phyloP scores from a whole-genome alignment of 1,284 basidiomycete species.

The Naganishia cerealis region DNA sequence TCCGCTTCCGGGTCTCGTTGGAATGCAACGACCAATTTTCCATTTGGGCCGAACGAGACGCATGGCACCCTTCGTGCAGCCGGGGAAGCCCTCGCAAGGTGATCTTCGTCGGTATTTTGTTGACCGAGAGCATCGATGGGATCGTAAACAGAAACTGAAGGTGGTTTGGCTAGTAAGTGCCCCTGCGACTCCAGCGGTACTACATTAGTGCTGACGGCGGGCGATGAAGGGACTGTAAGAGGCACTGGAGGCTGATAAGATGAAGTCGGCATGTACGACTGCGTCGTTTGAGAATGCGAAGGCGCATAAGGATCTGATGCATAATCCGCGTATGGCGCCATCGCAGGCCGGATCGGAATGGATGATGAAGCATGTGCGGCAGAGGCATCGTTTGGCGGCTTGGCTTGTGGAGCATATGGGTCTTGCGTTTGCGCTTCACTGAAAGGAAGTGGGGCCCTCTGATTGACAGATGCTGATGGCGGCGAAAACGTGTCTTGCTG shows the following conservation, averaged over 20 bases:
- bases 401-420: conserved; percentile 22
- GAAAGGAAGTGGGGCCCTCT: background rate
- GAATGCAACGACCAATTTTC: conserved; percentile 80
- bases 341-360: background rate
- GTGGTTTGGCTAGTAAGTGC: background rate
- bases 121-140: conserved; percentile 4
- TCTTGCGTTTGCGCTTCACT: background rate
- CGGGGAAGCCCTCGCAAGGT: conserved; percentile 69
- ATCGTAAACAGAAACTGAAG: conserved; percentile 27
- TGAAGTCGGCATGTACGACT: background rate
- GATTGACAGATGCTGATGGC: background rate
- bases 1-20: conserved; percentile 70
- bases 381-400: background rate
- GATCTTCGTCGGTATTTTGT: conserved; percentile 62
- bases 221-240: background rate
- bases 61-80: conserved; percentile 65
- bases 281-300: background rate
- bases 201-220: background rate
- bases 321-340: background rate
- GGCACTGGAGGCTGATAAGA: background rate
- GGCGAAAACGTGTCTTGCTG: conserved; percentile 15
- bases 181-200: conserved; percentile 3
- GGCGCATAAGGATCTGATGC: conserved; percentile 16
- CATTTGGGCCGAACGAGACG: conserved; percentile 84
- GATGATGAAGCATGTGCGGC: background rate